These are phyloP conservation scores for Plasmodium malariae DNA, from an alignment of 169 alveolate genomes.

Conservation along the genomic window DNA sequence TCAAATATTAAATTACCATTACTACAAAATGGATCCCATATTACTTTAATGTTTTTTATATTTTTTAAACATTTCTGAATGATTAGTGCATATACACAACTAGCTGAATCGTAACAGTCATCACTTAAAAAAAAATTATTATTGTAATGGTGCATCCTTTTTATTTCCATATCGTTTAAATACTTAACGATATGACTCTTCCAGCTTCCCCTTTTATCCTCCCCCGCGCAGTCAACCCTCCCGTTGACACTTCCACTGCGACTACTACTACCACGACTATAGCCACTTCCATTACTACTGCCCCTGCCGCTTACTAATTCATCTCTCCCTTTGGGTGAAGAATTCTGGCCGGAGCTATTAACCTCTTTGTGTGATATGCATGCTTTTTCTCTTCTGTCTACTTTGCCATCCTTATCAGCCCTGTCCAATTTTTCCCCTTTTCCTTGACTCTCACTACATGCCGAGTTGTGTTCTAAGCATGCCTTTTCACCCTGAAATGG, in stretches of 20 bases:
- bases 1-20: slow-evolving; percentile 65
- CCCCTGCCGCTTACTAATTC: not conserved
- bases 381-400: not conserved
- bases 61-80: slow-evolving; percentile 51
- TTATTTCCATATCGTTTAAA: slow-evolving; percentile 55
- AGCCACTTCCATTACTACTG: no score
- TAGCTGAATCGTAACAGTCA: slow-evolving; percentile 69
- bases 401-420: not conserved
- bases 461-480: not conserved
- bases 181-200: not conserved
- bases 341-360: not conserved
- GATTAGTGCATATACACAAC: slow-evolving; percentile 52
- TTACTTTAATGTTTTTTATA: slow-evolving; percentile 28
- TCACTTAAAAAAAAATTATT: slow-evolving; percentile 70
- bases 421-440: not conserved
- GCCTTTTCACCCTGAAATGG: no score
- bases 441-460: not conserved
- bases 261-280: no score
- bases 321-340: no score
- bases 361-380: not conserved
- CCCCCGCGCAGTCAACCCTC: not conserved
- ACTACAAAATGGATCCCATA: slow-evolving; percentile 75
- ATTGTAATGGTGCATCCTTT: slow-evolving; percentile 50
- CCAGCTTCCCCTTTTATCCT: not conserved
- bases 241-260: no score